Evolutionary conservation across 805 yeast species (phyloP).

Genomic region (Saccharomycopsis fibuligera): DNA sequence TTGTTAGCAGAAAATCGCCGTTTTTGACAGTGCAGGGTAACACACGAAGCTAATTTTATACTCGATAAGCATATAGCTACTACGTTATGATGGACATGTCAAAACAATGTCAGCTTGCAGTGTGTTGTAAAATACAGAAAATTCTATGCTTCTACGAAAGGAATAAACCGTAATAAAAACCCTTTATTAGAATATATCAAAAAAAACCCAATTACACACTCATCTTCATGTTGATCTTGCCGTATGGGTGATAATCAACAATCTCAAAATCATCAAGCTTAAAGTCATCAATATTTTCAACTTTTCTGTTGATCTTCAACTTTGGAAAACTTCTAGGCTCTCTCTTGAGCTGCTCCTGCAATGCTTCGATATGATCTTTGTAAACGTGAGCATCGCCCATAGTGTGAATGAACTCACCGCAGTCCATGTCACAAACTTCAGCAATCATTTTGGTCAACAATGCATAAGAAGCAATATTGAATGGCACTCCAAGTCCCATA

Average conservation of each 20-base stretch:
- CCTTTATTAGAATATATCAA: no score
- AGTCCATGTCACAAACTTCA: conserved; percentile 87
- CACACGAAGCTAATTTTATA: no score
- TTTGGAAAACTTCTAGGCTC: conserved; percentile 77
- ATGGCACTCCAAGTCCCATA: conserved; percentile 99
- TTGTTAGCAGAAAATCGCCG: no score
- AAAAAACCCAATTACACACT: conserved; percentile 56
- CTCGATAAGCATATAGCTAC: no score
- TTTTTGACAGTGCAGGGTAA: no score
- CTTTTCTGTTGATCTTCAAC: conserved; percentile 59
- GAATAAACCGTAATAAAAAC: no score
- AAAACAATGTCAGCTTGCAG: no score
- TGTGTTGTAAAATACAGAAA: no score
- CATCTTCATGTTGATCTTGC: conserved; percentile 91
- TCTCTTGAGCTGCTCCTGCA: conserved; percentile 72
- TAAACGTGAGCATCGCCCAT: conserved; percentile 97
- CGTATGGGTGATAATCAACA: conserved; percentile 71
- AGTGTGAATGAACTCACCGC: conserved; percentile 93
- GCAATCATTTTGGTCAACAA: conserved; percentile 92
- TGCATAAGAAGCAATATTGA: conserved; percentile 95
- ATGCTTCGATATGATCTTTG: conserved; percentile 86
- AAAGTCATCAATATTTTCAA: conserved; percentile 78
- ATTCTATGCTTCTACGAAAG: no score
- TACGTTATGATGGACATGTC: no score
- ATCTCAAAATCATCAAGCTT: conserved; percentile 83